phyloP scores from a whole-genome alignment of 768 basidiomycete species.

The Psilocybe cubensis region DNA sequence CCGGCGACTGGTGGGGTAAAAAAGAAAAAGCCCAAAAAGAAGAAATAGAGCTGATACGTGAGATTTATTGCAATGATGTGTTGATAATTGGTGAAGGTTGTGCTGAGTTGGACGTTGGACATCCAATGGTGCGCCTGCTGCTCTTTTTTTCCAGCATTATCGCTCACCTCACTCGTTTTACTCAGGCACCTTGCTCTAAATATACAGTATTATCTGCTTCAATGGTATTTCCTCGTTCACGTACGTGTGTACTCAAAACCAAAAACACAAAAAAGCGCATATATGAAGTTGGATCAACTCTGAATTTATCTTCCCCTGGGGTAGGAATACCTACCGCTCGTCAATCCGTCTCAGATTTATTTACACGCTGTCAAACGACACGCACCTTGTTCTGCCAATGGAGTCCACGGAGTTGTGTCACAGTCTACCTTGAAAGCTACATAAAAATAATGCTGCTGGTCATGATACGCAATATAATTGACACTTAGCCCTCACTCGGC shows the following conservation, averaged over 20 bases:
- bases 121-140: background rate
- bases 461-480: no score
- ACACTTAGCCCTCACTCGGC: no score
- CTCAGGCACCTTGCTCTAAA: background rate
- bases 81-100: background rate
- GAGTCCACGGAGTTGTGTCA: no score
- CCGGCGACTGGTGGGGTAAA: constrained; percentile 64
- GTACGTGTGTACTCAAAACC: background rate
- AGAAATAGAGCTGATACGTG: constrained; percentile 45
- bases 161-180: background rate
- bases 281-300: no score
- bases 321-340: no score
- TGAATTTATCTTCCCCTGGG: no score
- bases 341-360: no score
- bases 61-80: background rate
- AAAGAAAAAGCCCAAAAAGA: constrained; percentile 87
- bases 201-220: background rate
- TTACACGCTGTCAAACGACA: no score
- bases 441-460: no score
- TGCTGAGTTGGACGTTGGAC: background rate
- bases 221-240: background rate
- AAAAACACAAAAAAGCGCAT: background rate
- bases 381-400: no score
- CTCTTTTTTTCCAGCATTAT: background rate
- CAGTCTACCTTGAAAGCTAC: no score